Base-by-base conservation (phyloP, 805 yeast species). In the Candida lessepsii region DNA sequence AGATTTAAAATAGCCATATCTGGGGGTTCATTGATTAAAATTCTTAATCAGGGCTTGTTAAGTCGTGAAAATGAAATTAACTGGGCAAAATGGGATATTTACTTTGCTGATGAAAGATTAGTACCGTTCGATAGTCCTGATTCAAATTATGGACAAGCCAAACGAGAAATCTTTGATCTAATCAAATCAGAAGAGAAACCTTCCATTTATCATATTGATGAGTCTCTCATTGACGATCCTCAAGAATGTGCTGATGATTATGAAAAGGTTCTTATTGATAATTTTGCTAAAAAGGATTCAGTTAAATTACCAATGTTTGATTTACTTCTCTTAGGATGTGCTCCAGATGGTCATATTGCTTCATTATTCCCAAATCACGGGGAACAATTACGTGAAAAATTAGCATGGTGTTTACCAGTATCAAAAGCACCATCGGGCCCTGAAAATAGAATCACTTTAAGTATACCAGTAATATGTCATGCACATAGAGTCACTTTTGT, bases 341-440 rank as follows among this genome's bases (percentile, higher is more conserved):
- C 99, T 1, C 98, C 98, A 2, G 99, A 91, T 62, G 99, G 99
- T 16, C 99, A 91, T 62, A 86, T 88, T 56, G 96, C 96, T 38
- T 88, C 96, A n/a, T 75, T 91, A 41, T 91, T 91, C 71, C 99
- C 99, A 16, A 83, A 84, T 58, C 93, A 86, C 56, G 73, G 73
- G 26, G 93, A 86, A 51, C 83, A 86, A 41, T 70, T 91, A 49
- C 76, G 97, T 57, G 99, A 91, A 61, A 78, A 83, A 46, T 75
- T 84, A 51, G 97, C 97, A 1, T 91, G 98, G 97, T 90, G 90
- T 48, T 85, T 87, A 18, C 95, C 97, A 1, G 95, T 91, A 6
- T 83, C 79, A 47, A 84, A 88, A 44, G 95, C 97, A 0, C 98
- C 99, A 30, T 75, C 80, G 49, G 93, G 96, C 1, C 96, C 96